Percentiles rank a stretch among this genome's conserved stretches.
phyloP scores from a whole-genome alignment of 2,329 filamentous ascomycete species.

The Rasamsonia emersonii region DNA sequence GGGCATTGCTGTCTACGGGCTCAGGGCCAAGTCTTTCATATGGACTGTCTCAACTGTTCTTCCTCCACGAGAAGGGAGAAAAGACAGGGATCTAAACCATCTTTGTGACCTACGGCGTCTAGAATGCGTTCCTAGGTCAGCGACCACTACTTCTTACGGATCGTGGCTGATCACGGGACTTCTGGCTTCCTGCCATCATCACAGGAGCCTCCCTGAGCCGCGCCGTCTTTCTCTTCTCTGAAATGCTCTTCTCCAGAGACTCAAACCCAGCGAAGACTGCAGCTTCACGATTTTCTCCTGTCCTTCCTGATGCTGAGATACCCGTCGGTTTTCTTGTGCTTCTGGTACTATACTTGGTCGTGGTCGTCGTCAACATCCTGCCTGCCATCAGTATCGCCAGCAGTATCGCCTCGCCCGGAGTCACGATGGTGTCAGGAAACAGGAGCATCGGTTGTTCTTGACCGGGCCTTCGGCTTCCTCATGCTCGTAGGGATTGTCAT shows the following conservation, averaged over 20 bases:
- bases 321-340: background rate
- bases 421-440: background rate
- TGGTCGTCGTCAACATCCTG: background rate
- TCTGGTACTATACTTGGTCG: background rate
- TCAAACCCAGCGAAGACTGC: background rate
- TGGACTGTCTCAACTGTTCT: background rate
- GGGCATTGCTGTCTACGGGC: background rate
- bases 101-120: background rate
- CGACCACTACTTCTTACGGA: background rate
- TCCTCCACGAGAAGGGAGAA: too few species aligned
- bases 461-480: background rate
- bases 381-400: background rate
- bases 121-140: background rate
- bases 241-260: constrained; percentile 1
- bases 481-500: constrained; percentile 1
- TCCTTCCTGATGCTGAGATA: constrained; percentile 1
- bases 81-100: constrained; percentile 1
- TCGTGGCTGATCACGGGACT: constrained; percentile 1
- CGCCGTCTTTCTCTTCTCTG: constrained; percentile 1
- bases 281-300: background rate
- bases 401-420: background rate
- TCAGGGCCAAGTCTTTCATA: background rate
- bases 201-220: background rate
- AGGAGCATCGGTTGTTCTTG: background rate
- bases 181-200: background rate